These are phyloP conservation scores for Fusarium papillatum DNA, from an alignment of 2,329 filamentous ascomycete genomes.

Conservation along the genomic window DNA sequence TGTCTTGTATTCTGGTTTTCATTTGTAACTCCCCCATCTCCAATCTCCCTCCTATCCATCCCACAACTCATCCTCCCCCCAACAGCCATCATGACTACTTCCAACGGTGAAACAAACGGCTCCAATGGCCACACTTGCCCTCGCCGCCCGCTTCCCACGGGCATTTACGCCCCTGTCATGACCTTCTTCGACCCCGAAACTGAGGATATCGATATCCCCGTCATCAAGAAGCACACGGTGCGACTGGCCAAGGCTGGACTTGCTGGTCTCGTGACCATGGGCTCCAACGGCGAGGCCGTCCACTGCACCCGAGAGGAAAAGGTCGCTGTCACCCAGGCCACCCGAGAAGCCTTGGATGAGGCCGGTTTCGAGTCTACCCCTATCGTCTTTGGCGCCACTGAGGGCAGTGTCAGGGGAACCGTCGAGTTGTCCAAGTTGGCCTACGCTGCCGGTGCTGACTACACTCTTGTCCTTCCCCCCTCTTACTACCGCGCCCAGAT, in stretches of 20 bases:
- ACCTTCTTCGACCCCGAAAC: slow-evolving; percentile 90
- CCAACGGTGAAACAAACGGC: slow-evolving; percentile 41
- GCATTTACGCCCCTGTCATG: slow-evolving; percentile 91
- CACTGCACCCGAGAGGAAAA: slow-evolving; percentile 87
- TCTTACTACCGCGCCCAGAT: slow-evolving; percentile 86
- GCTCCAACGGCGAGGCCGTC: slow-evolving; percentile 91
- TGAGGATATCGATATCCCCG: slow-evolving; percentile 85
- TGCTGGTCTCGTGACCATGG: slow-evolving; percentile 87
- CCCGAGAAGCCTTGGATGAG: slow-evolving; percentile 84
- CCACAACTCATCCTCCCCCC: slow-evolving; percentile 3
- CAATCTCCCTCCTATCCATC: neutral
- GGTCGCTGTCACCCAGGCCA: slow-evolving; percentile 79
- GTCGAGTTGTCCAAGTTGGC: slow-evolving; percentile 79
- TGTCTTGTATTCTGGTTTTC: slow-evolving; percentile 12
- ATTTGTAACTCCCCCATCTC: slow-evolving; percentile 3
- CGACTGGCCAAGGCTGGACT: slow-evolving; percentile 84
- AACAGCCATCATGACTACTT: slow-evolving; percentile 42
- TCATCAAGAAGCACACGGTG: slow-evolving; percentile 84
- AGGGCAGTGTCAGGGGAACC: slow-evolving; percentile 86
- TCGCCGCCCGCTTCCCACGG: slow-evolving; percentile 76
- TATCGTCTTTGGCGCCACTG: slow-evolving; percentile 86
- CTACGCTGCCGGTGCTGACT: slow-evolving; percentile 80
- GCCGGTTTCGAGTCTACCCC: slow-evolving; percentile 83
- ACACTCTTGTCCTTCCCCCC: slow-evolving; percentile 83
- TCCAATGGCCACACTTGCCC: slow-evolving; percentile 43